These are phyloP conservation scores for Heritiera littoralis DNA, from an alignment of 345 rosid species.

Conservation along the genomic window DNA sequence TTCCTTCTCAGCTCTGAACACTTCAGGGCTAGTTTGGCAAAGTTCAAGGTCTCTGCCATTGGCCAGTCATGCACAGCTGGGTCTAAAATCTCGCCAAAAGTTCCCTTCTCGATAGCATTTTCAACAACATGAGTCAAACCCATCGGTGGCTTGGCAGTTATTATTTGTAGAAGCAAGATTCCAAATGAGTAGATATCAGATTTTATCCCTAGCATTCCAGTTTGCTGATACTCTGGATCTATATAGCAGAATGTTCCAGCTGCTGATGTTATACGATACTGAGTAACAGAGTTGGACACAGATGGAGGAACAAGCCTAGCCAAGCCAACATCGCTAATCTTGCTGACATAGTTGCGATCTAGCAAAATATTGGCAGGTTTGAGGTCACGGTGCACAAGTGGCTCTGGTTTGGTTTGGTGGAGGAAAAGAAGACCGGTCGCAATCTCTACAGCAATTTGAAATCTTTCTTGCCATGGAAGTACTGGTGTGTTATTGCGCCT, in stretches of 20 bases:
- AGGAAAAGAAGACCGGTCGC: conserved; percentile 84
- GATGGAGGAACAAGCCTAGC: conserved; percentile 97
- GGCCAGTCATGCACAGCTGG: conserved; percentile 76
- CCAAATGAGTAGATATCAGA: conserved; percentile 90
- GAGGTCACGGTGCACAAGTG: conserved; percentile 88
- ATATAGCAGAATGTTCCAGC: conserved; percentile 96
- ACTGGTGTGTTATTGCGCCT: conserved; percentile 47
- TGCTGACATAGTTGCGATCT: conserved; percentile 78
- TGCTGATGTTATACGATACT: conserved; percentile 82
- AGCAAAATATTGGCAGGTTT: conserved; percentile 91
- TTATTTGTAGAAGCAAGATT: conserved; percentile 71
- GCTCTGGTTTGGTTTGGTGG: conserved; percentile 92
- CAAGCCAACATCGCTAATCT: conserved; percentile 88
- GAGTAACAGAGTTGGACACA: conserved; percentile 59
- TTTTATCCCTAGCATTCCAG: conserved; percentile 82
- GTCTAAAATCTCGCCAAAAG: conserved; percentile 54
- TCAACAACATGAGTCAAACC: conserved; percentile 73
- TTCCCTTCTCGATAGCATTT: conserved; percentile 60
- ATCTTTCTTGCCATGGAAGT: conserved; percentile 78
- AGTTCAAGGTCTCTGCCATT: conserved; percentile 51
- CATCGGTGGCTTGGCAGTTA: conserved; percentile 90
- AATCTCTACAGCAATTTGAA: conserved; percentile 78
- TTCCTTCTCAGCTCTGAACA: conserved; percentile 79
- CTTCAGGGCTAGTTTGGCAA: conserved; percentile 62
- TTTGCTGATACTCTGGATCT: conserved; percentile 93